Conservation (phyloP, 768 basidiomycete genomes). For the Tylopilus rubrobrunneus region DNA sequence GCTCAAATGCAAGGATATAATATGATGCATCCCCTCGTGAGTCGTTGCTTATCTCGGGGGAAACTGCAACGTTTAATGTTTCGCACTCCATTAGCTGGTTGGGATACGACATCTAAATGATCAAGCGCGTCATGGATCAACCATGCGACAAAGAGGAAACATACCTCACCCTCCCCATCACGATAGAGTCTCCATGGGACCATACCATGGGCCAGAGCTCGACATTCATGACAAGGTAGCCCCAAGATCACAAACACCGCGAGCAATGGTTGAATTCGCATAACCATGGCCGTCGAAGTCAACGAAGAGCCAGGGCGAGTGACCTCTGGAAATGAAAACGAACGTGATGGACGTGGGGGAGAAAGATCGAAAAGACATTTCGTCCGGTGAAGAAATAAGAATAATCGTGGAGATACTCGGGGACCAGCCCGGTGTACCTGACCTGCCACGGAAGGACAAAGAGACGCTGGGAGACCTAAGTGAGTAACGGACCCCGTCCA, state of each 20-base stretch:
- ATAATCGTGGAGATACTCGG: background rate
- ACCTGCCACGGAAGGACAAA: conserved; percentile 1
- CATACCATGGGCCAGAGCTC: background rate
- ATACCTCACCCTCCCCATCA: conserved; percentile 2
- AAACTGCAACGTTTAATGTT: conserved; percentile 6
- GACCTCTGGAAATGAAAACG: background rate
- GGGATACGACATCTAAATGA: background rate
- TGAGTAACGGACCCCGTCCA: background rate
- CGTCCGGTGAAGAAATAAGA: background rate
- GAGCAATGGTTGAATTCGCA: conserved; percentile 3
- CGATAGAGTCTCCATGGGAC: conserved; percentile 3
- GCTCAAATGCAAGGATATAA: conserved; percentile 40
- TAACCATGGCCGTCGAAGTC: conserved; percentile 11
- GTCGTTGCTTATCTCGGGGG: background rate
- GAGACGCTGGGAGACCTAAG: background rate
- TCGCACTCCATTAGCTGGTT: conserved; percentile 15
- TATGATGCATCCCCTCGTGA: conserved; percentile 29
- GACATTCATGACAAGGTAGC: conserved; percentile 1
- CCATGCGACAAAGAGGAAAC: background rate
- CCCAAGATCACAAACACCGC: background rate
- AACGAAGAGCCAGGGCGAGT: background rate
- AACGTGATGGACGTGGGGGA: background rate
- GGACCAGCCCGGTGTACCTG: conserved; percentile 18
- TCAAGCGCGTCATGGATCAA: background rate
- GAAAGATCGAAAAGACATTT: background rate